Base-by-base conservation (phyloP, 2,329 filamentous ascomycete species). In the Mycosphaerella arachidis region DNA sequence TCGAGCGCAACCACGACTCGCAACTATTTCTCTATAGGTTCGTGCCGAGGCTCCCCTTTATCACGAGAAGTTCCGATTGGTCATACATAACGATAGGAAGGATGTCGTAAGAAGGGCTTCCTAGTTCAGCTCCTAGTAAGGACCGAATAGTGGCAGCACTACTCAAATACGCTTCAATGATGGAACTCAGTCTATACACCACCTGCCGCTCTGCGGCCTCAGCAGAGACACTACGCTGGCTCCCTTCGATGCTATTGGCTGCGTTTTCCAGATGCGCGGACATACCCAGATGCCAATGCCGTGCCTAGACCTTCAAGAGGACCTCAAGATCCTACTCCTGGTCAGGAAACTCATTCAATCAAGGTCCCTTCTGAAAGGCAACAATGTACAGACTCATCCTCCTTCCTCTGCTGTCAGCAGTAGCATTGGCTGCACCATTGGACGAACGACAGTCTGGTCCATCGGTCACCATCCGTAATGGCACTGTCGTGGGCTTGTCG, bases 401-500 rank as follows among this genome's bases (percentile, higher is more conserved):
- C 33, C 48, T 63, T 43, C 53, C 61, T 27, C 29, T 63, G 52
- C 53, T 60, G 18, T 56, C 58, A 16, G 53, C 53, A 46, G 52
- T 48, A 33, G 62, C 59, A 33, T 6, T 63, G 13, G 61, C 63
- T 9, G 55, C 52, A 16, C 63, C 63, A 5, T 29, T 63, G 29
- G 57, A 62, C n/a, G 59, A 63, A 58, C 59, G 61, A n/a, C 62
- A 62, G 46, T 56, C 63, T 31, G 56, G 51, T 10, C 61, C 61
- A 8, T 59, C 61, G 8, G 63, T 61, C 2, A 74, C 79, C 16
- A 81, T 86, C 37, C 73, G 80, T 0, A 79, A 81, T 48, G 86
- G 84, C 40, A 87, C 82, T 4, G 75, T 89, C 35, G 71, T 82
- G 46, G 85, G 85, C 40, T 72, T 70, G 58, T 74, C 66, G 60